phyloP scores from a whole-genome alignment of 139 green algal species.

The Marvania coccoides region DNA sequence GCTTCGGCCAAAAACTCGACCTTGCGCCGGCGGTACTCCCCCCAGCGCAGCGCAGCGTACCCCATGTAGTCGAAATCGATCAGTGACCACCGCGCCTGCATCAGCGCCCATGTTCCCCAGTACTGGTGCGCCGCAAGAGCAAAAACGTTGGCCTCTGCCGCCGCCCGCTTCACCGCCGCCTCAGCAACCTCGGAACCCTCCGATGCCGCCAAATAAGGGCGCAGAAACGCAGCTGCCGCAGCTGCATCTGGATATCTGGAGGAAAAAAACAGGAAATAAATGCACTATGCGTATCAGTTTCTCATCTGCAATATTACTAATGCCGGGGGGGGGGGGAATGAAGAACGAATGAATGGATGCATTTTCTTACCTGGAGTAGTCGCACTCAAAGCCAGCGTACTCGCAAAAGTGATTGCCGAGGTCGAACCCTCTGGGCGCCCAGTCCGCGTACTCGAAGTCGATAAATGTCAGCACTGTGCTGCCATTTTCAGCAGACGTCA shows the following conservation, averaged over 20 bases:
- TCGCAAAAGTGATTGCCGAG: conserved; percentile 96
- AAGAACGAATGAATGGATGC: no score
- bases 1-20: conserved; percentile 38
- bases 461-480: conserved; percentile 58
- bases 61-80: conserved; percentile 89
- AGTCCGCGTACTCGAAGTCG: conserved; percentile 91
- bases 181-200: background rate
- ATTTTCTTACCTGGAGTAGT: conserved; percentile 75
- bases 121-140: conserved; percentile 81
- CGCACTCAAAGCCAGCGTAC: conserved; percentile 94
- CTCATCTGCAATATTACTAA: no score
- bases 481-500: conserved; percentile 33
- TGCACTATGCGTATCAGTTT: no score
- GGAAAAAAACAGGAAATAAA: no score
- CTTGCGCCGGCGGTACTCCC: conserved; percentile 60
- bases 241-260: background rate
- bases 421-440: conserved; percentile 74
- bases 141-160: conserved; percentile 72
- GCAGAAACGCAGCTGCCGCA: conserved; percentile 1
- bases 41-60: conserved; percentile 54
- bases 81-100: conserved; percentile 66
- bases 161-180: conserved; percentile 12
- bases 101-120: conserved; percentile 86
- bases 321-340: no score
- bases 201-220: conserved; percentile 2